These are phyloP conservation scores for Corrigiola litoralis DNA, from an alignment of 179 eudicot genomes.

Conservation along the genomic window DNA sequence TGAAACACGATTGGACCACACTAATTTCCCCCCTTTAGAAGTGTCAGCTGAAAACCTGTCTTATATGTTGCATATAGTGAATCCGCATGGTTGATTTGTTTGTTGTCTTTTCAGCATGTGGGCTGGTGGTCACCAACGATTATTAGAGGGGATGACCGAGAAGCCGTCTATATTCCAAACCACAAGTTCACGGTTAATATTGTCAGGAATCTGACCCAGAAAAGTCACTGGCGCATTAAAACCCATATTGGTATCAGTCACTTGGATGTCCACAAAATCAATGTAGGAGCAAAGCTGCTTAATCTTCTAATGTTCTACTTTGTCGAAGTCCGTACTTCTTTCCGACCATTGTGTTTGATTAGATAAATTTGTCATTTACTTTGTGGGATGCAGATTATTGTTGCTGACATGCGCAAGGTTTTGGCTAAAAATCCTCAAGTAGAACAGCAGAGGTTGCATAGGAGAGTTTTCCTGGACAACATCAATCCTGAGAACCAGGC, in stretches of 20 bases:
- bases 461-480: conserved; percentile 87
- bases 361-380: neutral
- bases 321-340: neutral
- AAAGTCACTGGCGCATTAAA: conserved; percentile 96
- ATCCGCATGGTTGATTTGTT: neutral
- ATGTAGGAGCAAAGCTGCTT: conserved; percentile 40
- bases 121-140: conserved; percentile 99
- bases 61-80: neutral
- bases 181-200: conserved; percentile 89
- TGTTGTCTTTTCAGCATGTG: conserved; percentile 53
- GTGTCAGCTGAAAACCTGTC: neutral
- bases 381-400: conserved; percentile 55
- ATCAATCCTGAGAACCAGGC: conserved; percentile 84
- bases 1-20: too few relatives aligned
- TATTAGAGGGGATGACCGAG: conserved; percentile 92
- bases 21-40: too few relatives aligned
- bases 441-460: conserved; percentile 87
- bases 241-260: conserved; percentile 88
- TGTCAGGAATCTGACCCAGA: conserved; percentile 85
- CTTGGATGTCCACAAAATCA: conserved; percentile 78
- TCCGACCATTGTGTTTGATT: neutral
- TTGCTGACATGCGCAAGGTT: conserved; percentile 96
- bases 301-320: neutral
- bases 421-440: conserved; percentile 90
- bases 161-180: conserved; percentile 90